Evolutionary conservation across 1,139 yeast species (phyloP).

Genomic region (Scheffersomyces illinoinensis): DNA sequence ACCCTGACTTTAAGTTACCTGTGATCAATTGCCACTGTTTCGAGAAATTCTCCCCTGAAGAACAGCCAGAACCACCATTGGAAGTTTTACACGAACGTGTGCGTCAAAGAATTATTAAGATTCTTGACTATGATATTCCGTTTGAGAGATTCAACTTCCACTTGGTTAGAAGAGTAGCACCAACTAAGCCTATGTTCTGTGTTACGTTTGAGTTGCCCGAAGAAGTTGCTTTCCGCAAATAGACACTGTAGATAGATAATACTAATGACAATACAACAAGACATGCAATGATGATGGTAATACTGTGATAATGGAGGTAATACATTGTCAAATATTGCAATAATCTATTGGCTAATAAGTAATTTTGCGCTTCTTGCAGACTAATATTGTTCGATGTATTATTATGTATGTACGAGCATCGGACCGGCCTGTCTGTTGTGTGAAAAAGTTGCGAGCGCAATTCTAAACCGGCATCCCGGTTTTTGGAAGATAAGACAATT

Average conservation of each 20-base stretch:
- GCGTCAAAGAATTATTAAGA: slow-evolving; percentile 54
- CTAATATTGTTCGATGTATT: background rate
- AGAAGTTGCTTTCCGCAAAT: slow-evolving; percentile 63
- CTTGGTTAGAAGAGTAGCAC: slow-evolving; percentile 89
- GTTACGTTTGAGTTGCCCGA: slow-evolving; percentile 76
- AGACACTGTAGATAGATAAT: background rate
- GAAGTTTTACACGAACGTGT: slow-evolving; percentile 67
- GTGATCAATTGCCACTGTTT: slow-evolving; percentile 87
- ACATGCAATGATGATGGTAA: background rate
- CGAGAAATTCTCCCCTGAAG: slow-evolving; percentile 76
- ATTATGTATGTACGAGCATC: no score
- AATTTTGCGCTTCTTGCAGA: background rate
- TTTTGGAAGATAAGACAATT: background rate
- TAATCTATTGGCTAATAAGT: background rate
- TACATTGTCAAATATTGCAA: background rate
- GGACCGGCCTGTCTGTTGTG: no score
- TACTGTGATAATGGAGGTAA: background rate
- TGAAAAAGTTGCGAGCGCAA: no score
- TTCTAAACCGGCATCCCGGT: no score
- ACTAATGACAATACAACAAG: background rate
- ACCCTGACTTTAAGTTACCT: slow-evolving; percentile 64
- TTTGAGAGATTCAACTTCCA: slow-evolving; percentile 60
- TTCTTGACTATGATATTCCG: slow-evolving; percentile 52
- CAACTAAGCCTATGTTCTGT: slow-evolving; percentile 95
- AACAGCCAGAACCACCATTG: slow-evolving; percentile 62